Percentiles rank a stretch among this genome's conserved stretches.
Evolutionary conservation across 345 rosid species (phyloP).

Genomic region (Lumnitzera littorea): DNA sequence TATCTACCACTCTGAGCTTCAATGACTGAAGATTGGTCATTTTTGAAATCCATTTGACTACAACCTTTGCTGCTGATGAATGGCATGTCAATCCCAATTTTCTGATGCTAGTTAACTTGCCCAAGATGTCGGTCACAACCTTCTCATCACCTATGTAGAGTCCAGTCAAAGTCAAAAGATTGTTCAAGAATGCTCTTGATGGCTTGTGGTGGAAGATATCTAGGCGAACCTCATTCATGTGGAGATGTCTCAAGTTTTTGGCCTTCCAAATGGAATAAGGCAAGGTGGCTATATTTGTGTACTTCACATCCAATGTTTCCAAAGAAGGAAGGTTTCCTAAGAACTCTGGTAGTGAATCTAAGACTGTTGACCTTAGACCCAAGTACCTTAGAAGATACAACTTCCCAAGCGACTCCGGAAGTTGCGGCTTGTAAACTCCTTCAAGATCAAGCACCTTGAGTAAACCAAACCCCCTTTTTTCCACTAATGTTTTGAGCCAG

Average conservation of each 20-base stretch:
- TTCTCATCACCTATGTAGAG: conserved; percentile 12
- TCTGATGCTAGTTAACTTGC: conserved; percentile 8
- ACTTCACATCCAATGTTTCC: conserved; percentile 36
- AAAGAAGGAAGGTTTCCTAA: conserved; percentile 15
- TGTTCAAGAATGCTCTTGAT: not conserved
- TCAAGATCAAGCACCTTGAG: conserved; percentile 31
- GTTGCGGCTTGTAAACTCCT: conserved; percentile 24
- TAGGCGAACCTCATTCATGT: conserved; percentile 13
- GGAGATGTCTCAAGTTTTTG: conserved; percentile 20
- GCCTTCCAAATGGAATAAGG: conserved; percentile 23
- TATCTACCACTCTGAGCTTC: conserved; percentile 25
- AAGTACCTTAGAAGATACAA: conserved; percentile 14
- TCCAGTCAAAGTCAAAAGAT: conserved; percentile 28
- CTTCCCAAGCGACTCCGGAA: conserved; percentile 16
- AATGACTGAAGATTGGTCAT: conserved; percentile 15
- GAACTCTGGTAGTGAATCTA: conserved; percentile 21
- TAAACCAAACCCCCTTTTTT: conserved; percentile 7
- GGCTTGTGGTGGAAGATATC: conserved; percentile 4
- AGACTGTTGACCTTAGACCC: conserved; percentile 25
- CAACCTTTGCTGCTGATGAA: not conserved
- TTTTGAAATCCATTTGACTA: conserved; percentile 8
- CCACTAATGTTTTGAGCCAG: not conserved
- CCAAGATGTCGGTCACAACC: not conserved
- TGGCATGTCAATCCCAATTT: conserved; percentile 29
- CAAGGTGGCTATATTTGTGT: conserved; percentile 20